Evolutionary conservation across 768 basidiomycete species (phyloP), one percentile per base, ranked within the genome.

Genomic region (Mycena chlorophos): DNA sequence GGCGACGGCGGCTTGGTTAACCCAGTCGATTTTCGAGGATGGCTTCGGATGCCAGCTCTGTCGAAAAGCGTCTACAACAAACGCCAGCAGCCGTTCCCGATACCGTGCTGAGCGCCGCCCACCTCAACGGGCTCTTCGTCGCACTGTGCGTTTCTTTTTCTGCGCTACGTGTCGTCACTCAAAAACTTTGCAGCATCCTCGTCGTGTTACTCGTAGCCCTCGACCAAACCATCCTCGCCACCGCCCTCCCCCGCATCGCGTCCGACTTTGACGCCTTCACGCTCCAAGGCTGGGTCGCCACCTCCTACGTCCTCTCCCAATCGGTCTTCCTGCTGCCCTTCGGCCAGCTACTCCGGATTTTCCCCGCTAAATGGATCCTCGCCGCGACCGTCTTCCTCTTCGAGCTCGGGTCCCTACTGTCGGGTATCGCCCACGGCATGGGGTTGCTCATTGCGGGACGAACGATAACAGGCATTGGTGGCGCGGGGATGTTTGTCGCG

Each of bases 381-480:
- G 23, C 29, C 10, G 34, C 17, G 23, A 6, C 53, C 14, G 51
- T 51, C 17, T 5, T 20, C 5, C 55, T 78, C 50, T 79, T 78
- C 60, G 79, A 79, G 57, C 56, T 77, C 30, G 79, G 80, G 4
- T 73, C 70, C 3, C 59, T 74, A 16, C 58, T 78, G 37, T 78
- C 75, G 59, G 79, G 72, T 34, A 64, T 69, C 20, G 57, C 67
- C 19, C 58, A 56, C 2, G 60, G 49, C 47, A 58, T 71, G 22
- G 53, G 63, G 34, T 49, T 64, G 27, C 54, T 75, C 19, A 74
- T 75, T 48, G 66, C 75, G 34, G 79, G 79, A 19, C 63, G 78
- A 17, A 76, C 78, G 0, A 54, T 80, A 25, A 66, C 73, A 2
- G 79, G 79, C n/a, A 51, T 45, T 19, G 42, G 42, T 10, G 42